phyloP scores from a whole-genome alignment of 2,329 filamentous ascomycete species.

The Colletotrichum zoysiae region DNA sequence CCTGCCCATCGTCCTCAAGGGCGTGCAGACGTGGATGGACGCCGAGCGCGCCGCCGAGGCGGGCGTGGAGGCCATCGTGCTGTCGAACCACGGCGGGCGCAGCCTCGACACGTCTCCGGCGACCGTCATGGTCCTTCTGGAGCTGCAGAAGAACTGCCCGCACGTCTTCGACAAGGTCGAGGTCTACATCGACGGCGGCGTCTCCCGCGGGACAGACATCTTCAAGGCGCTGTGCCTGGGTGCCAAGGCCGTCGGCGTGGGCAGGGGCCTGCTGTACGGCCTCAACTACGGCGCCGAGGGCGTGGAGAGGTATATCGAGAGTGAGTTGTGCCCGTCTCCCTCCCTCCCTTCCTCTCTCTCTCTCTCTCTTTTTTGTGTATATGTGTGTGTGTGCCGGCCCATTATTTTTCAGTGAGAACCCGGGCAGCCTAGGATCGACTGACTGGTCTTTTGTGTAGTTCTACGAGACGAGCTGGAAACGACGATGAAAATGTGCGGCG shows the following conservation, averaged over 20 bases:
- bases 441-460: slow-evolving; percentile 49
- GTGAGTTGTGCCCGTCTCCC: slow-evolving; percentile 53
- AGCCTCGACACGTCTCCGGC: slow-evolving; percentile 64
- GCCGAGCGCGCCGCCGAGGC: slow-evolving; percentile 69
- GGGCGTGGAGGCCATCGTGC: slow-evolving; percentile 75
- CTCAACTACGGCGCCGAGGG: slow-evolving; percentile 72
- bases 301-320: slow-evolving; percentile 64
- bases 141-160: slow-evolving; percentile 72
- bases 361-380: no score
- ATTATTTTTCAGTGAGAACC: no score
- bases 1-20: slow-evolving; percentile 74
- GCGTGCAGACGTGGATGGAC: slow-evolving; percentile 76
- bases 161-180: slow-evolving; percentile 71
- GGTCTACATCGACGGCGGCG: slow-evolving; percentile 74
- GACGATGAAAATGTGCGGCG: slow-evolving; percentile 74
- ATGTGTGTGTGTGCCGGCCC: neutral
- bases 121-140: slow-evolving; percentile 70
- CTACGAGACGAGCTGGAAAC: slow-evolving; percentile 73
- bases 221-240: slow-evolving; percentile 76
- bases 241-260: slow-evolving; percentile 73
- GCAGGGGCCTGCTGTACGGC: slow-evolving; percentile 70
- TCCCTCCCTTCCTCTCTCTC: no score
- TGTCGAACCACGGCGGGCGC: slow-evolving; percentile 79
- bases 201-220: slow-evolving; percentile 75
- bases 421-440: neutral